Evolutionary conservation across 768 basidiomycete genomes (phyloP).

Genomic region (Lactarius evosmus): DNA sequence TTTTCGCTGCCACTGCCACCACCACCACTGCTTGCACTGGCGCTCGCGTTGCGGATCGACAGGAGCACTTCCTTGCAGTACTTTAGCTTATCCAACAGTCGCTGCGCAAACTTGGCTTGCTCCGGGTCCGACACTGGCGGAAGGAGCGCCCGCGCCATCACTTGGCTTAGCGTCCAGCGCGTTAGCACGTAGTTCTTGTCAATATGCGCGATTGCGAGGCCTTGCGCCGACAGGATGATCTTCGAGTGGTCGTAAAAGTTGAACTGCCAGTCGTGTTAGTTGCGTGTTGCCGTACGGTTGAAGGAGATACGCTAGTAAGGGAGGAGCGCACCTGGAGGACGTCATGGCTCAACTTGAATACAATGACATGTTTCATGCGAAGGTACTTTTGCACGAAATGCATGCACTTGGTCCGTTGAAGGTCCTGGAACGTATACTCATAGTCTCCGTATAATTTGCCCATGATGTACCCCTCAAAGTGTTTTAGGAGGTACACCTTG

Average conservation of each 20-base stretch:
- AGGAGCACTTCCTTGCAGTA: slow-evolving; percentile 83
- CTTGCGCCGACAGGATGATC: slow-evolving; percentile 80
- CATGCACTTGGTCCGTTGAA: slow-evolving; percentile 73
- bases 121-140: slow-evolving; percentile 47
- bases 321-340: slow-evolving; percentile 75
- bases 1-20: slow-evolving; percentile 4
- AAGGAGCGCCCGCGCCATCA: slow-evolving; percentile 57
- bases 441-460: slow-evolving; percentile 83
- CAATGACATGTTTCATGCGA: slow-evolving; percentile 94
- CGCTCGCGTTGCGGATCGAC: slow-evolving; percentile 63
- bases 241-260: slow-evolving; percentile 99
- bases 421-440: slow-evolving; percentile 75
- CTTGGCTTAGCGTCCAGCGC: slow-evolving; percentile 64
- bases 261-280: slow-evolving; percentile 54
- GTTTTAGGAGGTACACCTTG: slow-evolving; percentile 89
- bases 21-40: slow-evolving; percentile 21
- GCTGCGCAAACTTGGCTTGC: slow-evolving; percentile 56
- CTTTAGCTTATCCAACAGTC: slow-evolving; percentile 74
- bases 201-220: slow-evolving; percentile 80
- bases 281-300: slow-evolving; percentile 8
- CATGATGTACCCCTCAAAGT: slow-evolving; percentile 95
- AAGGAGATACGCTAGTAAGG: too few relatives aligned
- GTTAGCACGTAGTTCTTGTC: slow-evolving; percentile 83
- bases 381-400: slow-evolving; percentile 95
- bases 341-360: slow-evolving; percentile 95